phyloP scores from a whole-genome alignment of 2,329 filamentous ascomycete species.

The Xylaria sp. region DNA sequence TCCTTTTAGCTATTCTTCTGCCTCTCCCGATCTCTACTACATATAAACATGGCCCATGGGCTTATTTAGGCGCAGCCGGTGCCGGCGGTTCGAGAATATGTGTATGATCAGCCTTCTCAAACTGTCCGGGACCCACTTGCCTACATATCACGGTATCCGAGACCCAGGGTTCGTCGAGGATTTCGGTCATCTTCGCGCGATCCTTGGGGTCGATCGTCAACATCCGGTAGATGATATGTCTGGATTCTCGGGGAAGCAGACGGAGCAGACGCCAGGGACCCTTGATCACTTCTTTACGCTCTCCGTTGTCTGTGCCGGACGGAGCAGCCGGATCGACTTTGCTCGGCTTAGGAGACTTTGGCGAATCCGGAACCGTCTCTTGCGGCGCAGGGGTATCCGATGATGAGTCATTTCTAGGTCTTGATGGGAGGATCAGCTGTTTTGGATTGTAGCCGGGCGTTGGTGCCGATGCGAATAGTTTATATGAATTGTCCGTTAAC shows the following conservation, averaged over 20 bases:
- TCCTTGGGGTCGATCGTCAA: constrained; percentile 80
- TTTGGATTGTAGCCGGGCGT: constrained; percentile 64
- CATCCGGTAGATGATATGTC: constrained; percentile 89
- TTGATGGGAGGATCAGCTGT: constrained; percentile 44
- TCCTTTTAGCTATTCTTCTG: too few species aligned
- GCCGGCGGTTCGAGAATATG: constrained; percentile 77
- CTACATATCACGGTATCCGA: constrained; percentile 75
- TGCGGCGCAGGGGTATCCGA: constrained; percentile 34
- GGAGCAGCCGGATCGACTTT: constrained; percentile 21
- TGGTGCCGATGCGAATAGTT: constrained; percentile 81
- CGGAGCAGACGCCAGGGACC: constrained; percentile 88
- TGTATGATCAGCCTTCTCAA: constrained; percentile 70
- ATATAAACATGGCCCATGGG: background rate
- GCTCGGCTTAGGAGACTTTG: constrained; percentile 25
- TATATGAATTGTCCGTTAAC: constrained; percentile 88
- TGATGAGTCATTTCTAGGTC: constrained; percentile 40
- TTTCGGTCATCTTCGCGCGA: constrained; percentile 78
- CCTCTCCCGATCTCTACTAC: too few species aligned
- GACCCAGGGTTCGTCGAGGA: constrained; percentile 88
- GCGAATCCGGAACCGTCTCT: constrained; percentile 35
- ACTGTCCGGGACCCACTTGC: constrained; percentile 64
- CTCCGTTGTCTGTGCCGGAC: constrained; percentile 33
- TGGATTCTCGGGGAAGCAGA: constrained; percentile 79
- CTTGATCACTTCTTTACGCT: constrained; percentile 74
- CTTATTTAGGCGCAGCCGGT: constrained; percentile 34